Base-by-base conservation (phyloP, 352 stramenopile species). In the Phytophthora constricta region DNA sequence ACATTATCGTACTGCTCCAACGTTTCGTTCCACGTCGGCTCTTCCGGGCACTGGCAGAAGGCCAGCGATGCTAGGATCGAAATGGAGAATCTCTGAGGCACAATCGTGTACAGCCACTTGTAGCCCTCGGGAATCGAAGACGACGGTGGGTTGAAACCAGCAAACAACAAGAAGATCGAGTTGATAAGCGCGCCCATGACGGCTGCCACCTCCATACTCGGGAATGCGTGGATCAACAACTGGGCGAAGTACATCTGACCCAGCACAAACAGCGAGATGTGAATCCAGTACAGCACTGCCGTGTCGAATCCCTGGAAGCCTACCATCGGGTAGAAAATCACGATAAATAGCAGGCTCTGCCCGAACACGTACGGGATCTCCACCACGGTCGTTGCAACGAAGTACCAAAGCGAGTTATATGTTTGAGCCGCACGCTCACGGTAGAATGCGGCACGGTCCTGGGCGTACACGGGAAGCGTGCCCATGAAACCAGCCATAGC, bases 401-500 rank as follows among this genome's bases (percentile, higher is more conserved):
- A 47, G 17, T 47, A 47, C 41, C 41, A 47, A 0, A 47, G 41
- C 16, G 41, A 47, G 41, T 47, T 47, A 17, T 47, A 47, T 17
- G 41, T 47, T 10, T 47, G 41, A 7, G 41, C 17, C 19, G 41
- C 41, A 7, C 41, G 41, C 41, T 47, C 41, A 20, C 41, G 41
- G 41, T 47, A 47, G 41, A 47, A 47, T 9, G 41, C 41, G 9
- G 41, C 41, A 23, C 41, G 41, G 91, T 84, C 14, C 88, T 56
- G n/a, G 83, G 74, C 13, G 93, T 52, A 54, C 26, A 62, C 43
- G 25, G 47, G 65, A 66, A 47, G 58, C 4, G 84, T 74, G 0
- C 67, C 82, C 33, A 90, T 74, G 45, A 94, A 82, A 28, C 70
- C 75, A n/a, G 87, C 84, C 31, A 92, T 72, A 28, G 65, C 72